A percentile compares a stretch with the other conserved stretches of the same genome.
Conservation (phyloP, 257 asterid species). For the Ehretia macrophylla region DNA sequence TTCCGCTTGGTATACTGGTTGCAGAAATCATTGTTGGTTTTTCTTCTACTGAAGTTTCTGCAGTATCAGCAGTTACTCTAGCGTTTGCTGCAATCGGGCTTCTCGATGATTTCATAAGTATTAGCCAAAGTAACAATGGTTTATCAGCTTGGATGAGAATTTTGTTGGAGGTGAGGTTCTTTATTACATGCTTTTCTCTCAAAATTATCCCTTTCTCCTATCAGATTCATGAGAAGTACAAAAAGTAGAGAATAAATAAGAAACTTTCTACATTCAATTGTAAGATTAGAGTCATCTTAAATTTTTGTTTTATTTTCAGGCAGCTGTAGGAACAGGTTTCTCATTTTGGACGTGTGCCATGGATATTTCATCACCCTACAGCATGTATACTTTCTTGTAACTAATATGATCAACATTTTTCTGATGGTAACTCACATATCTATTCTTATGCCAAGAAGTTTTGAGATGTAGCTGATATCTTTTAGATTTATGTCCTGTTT, state of each 20-base stretch:
- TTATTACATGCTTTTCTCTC: constrained; percentile 4
- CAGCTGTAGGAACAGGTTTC: constrained; percentile 62
- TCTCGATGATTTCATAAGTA: constrained; percentile 52
- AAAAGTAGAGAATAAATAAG: neutral
- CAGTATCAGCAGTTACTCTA: constrained; percentile 57
- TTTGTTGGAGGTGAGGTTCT: constrained; percentile 59
- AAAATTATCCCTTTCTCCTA: neutral
- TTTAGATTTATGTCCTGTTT: neutral
- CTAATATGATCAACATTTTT: constrained; percentile 60
- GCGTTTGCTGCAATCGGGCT: constrained; percentile 74
- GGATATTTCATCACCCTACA: constrained; percentile 52
- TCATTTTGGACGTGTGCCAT: constrained; percentile 68
- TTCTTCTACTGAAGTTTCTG: constrained; percentile 75
- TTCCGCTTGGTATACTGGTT: constrained; percentile 77
- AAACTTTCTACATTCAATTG: neutral
- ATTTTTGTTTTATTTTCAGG: constrained; percentile 35
- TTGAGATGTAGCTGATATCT: constrained; percentile 14
- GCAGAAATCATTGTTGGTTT: constrained; percentile 58
- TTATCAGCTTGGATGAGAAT: constrained; percentile 55
- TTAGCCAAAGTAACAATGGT: constrained; percentile 35
- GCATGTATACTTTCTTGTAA: constrained; percentile 60
- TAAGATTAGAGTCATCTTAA: neutral
- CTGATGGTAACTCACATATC: constrained; percentile 60
- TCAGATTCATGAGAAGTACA: neutral
- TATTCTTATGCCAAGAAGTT: constrained; percentile 31